These are phyloP conservation scores for Myotisia sp. DNA, from an alignment of 2,329 filamentous ascomycete genomes.

Conservation along the genomic window DNA sequence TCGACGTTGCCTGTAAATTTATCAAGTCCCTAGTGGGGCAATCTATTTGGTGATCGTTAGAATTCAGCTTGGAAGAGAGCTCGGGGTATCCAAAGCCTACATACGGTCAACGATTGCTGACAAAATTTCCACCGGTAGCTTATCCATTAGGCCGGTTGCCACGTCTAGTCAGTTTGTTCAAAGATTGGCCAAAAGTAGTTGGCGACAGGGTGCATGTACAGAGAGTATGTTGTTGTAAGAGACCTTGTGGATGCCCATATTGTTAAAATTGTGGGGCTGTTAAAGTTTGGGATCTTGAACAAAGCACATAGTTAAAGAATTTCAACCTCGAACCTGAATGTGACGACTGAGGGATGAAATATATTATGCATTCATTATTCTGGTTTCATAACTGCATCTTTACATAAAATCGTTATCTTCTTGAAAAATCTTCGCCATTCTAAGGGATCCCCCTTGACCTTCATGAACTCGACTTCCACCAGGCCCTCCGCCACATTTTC, in stretches of 20 bases:
- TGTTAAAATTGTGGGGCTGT: too few species aligned
- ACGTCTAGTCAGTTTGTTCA: too few species aligned
- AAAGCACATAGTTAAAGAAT: too few species aligned
- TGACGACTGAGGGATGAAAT: neutral
- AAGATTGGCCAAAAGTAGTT: too few species aligned
- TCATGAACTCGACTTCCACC: constrained; percentile 79
- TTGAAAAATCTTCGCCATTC: constrained; percentile 98
- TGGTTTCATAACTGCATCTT: constrained; percentile 62
- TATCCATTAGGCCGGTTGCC: constrained; percentile 39
- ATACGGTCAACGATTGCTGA: constrained; percentile 50
- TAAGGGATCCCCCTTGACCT: constrained; percentile 86
- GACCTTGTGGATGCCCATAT: too few species aligned
- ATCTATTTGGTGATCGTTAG: constrained; percentile 30
- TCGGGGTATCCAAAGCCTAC: constrained; percentile 15
- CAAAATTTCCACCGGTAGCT: constrained; percentile 50
- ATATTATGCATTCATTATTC: constrained; percentile 27
- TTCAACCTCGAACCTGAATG: too few species aligned
- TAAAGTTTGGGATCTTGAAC: too few species aligned
- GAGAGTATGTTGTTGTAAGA: too few species aligned
- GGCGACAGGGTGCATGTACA: too few species aligned
- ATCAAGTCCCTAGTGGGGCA: constrained; percentile 53
- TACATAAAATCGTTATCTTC: constrained; percentile 75
- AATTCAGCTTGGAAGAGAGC: constrained; percentile 15
- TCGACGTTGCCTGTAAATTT: constrained; percentile 54
- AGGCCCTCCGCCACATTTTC: constrained; percentile 42